Evolutionary conservation across 345 rosid species (phyloP), one percentile per base, ranked within the genome.

Genomic region (Gossypium mustelinum): DNA sequence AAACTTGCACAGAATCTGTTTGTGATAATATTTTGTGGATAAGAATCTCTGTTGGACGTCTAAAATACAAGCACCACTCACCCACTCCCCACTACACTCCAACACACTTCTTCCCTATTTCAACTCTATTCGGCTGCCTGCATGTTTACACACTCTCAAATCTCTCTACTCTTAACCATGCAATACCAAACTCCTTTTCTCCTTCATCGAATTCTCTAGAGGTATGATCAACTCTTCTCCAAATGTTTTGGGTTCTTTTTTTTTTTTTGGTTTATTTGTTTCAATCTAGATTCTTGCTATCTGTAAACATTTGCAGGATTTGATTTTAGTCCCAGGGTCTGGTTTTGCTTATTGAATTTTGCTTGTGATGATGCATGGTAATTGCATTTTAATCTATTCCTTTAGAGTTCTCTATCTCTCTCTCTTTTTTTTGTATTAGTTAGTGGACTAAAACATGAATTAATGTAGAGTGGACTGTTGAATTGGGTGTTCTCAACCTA

Each of bases 11-110:
- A 71, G 72, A 77, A 80, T 77, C 82, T 58, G 67, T 24, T 72
- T 63, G 48, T 81, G 87, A 82, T 78, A 80, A 79, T 70, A 73
- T 62, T 68, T 73, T 82, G 89, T 89, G 92, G 90, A 89, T 84
- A 86, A 88, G 87, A 85, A 75, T 85, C 78, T 73, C 77, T 25
- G 29, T 60, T 62, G 78, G 79, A 73, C 68, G 70, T 66, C 9
- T 79, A 54, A 69, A 63, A 68, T 81, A 73, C 87, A 80, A 18
- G 69, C 84, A 11, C 71, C 77, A 59, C 41, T 24, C 41, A 58
- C 34, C 34, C 63, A 24, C 16, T 24, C 17, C 64, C 39, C 81
- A 54, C 77, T 56, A 75, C 16, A 57, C 57, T 62, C 80, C 81
- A 74, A 60, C 71, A n/a, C 20, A 6, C 62, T 41, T 68, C 78